These are phyloP conservation scores for Fusarium temperatum DNA, from an alignment of 2,329 filamentous ascomycete species.

Conservation along the genomic window DNA sequence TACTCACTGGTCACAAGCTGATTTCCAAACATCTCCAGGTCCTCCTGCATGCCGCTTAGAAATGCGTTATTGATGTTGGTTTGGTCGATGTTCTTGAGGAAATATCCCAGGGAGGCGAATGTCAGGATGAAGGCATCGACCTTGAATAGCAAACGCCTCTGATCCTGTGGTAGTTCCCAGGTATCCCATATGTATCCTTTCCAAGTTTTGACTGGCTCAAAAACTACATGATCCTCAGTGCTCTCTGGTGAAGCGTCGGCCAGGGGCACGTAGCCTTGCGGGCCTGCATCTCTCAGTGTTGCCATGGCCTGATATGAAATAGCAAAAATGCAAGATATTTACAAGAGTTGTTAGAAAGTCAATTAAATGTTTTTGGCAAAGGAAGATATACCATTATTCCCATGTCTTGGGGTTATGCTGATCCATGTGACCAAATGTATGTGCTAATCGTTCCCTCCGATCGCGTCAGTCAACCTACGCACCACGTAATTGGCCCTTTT, in stretches of 20 bases:
- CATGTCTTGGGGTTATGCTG: background rate
- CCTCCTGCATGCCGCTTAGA: background rate
- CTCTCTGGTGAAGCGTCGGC: background rate
- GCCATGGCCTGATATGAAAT: background rate
- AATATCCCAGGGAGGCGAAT: background rate
- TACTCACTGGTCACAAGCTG: background rate
- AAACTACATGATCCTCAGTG: background rate
- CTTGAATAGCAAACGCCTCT: background rate
- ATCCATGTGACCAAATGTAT: background rate
- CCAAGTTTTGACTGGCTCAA: background rate
- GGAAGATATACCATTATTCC: background rate
- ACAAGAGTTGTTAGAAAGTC: rapidly evolving
- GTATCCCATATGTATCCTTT: conserved; percentile 3
- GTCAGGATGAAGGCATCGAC: background rate
- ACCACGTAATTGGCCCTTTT: background rate
- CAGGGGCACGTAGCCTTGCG: background rate
- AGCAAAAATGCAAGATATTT: background rate
- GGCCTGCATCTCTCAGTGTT: background rate
- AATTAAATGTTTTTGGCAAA: background rate
- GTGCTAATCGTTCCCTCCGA: background rate
- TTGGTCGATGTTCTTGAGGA: background rate
- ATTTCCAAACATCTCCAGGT: background rate
- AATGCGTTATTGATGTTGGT: background rate
- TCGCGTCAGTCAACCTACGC: background rate
- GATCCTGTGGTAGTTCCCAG: background rate